Evolutionary conservation across 805 yeast species (phyloP), one percentile per base, ranked within the genome.

Genomic region (Blastobotrys muscicola): DNA sequence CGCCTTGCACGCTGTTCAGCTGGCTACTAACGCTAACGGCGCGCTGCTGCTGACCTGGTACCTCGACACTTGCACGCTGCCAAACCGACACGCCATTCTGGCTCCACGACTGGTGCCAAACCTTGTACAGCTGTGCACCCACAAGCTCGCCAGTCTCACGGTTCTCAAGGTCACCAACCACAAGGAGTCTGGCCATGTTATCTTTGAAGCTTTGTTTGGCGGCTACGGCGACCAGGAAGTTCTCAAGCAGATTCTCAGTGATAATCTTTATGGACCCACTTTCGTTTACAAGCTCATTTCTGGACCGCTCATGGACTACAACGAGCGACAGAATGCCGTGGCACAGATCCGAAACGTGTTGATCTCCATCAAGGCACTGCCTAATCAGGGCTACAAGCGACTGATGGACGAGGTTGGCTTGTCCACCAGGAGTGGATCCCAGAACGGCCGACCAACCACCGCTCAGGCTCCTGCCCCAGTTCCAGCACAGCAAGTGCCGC

Each of bases 341-440:
- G 66, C 69, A 41, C 82, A 80, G 59, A 78, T 84, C 13, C 74
- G 85, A 48, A 66, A 72, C 38, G 74, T 80, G 5, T 65, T 89
- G 45, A 64, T 78, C 35, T 82, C 81, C 39, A 61, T 74, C 54
- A 76, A 75, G 45, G 70, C 81, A 33, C 42, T 53, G 46, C 53
- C 68, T 37, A 66, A 72, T 26, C 94, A 84, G 58, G 84, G 82
- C 31, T 85, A 85, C 62, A 84, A 85, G 57, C 78, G 94, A 50
- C 68, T 92, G 45, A 75, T 89, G 73, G 97, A 90, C 53, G 97
- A 90, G 61, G 90, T 87, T 49, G 97, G 97, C 2, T 66, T 89
- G 29, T 45, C 49, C 4, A 43, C 48, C 4, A 14, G 51, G 29
- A 30, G 20, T 16, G 26, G 47, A 3, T 16, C 42, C 2, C 38